These are phyloP conservation scores for Plasmodium yoelii DNA, from an alignment of 169 alveolate genomes.

Conservation along the genomic window DNA sequence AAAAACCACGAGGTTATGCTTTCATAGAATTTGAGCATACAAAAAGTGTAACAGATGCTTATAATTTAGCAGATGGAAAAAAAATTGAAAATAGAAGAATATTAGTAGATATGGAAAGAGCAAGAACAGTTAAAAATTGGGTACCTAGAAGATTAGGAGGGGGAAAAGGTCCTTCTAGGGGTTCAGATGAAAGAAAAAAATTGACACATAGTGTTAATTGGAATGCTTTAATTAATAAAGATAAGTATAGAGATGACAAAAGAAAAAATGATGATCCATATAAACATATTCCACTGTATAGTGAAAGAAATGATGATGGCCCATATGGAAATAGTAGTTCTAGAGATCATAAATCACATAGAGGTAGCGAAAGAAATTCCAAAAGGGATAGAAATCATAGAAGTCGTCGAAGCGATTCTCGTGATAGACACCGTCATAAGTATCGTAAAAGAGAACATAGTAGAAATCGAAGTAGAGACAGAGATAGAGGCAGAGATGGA, in stretches of 20 bases:
- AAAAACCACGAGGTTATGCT: slow-evolving; percentile 96
- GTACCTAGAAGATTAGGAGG: slow-evolving; percentile 96
- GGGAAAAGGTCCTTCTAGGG: slow-evolving; percentile 93
- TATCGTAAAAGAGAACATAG: slow-evolving; percentile 25
- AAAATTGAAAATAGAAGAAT: slow-evolving; percentile 94
- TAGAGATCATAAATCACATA: slow-evolving; percentile 1
- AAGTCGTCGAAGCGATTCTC: slow-evolving; percentile 27
- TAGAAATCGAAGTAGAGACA: slow-evolving; percentile 16
- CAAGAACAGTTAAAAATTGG: slow-evolving; percentile 95
- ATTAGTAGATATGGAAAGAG: slow-evolving; percentile 96
- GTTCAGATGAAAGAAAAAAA: slow-evolving; percentile 80
- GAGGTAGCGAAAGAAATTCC: slow-evolving; percentile 17
- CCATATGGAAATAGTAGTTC: slow-evolving; percentile 3
- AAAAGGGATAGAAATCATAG: slow-evolving; percentile 48
- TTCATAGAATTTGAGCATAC: slow-evolving; percentile 95
- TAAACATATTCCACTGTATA: slow-evolving; percentile 48
- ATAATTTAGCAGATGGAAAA: slow-evolving; percentile 93
- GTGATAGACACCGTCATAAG: slow-evolving; percentile 42
- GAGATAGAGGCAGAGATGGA: slow-evolving; percentile 3
- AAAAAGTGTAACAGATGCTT: slow-evolving; percentile 91
- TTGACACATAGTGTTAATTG: slow-evolving; percentile 71
- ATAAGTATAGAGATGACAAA: slow-evolving; percentile 39
- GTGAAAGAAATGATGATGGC: slow-evolving; percentile 35
- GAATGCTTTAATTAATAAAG: slow-evolving; percentile 51
- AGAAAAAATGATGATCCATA: slow-evolving; percentile 22